Percentiles rank a stretch among this genome's conserved stretches.
phyloP scores from a whole-genome alignment of 805 yeast species.

The Barnettozyma botsteinii region DNA sequence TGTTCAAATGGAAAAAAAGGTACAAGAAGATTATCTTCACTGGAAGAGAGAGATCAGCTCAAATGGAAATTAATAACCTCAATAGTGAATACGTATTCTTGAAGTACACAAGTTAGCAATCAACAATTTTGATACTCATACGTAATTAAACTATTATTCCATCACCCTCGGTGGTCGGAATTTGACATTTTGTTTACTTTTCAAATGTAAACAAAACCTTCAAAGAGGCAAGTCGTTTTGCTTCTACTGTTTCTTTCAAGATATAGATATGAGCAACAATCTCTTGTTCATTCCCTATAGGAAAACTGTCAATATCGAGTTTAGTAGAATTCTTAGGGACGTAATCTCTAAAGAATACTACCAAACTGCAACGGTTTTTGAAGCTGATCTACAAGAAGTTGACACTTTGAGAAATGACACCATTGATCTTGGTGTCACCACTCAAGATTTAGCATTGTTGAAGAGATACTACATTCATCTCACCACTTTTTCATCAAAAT shows the following conservation, averaged over 20 bases:
- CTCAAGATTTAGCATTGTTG: conserved; percentile 33
- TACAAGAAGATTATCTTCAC: conserved; percentile 19
- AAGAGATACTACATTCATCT: conserved; percentile 44
- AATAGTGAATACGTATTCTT: too few species aligned
- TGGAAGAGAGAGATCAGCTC: conserved; percentile 2
- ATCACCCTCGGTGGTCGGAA: conserved; percentile 1
- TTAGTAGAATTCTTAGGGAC: conserved; percentile 34
- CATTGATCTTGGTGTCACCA: conserved; percentile 30
- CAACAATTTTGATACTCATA: too few species aligned
- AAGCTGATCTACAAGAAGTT: conserved; percentile 37
- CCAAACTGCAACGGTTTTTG: conserved; percentile 38
- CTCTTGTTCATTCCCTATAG: conserved; percentile 48
- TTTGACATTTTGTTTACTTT: background rate
- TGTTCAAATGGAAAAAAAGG: conserved; percentile 19
- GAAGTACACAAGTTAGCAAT: too few species aligned
- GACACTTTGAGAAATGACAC: conserved; percentile 39
- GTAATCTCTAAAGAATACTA: conserved; percentile 44
- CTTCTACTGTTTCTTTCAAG: too few species aligned
- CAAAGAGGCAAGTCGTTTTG: background rate
- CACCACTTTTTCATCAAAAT: conserved; percentile 41
- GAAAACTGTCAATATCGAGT: conserved; percentile 36
- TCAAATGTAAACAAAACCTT: background rate
- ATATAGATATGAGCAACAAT: conserved; percentile 31
- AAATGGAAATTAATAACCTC: too few species aligned
- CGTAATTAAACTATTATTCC: too few species aligned